A percentile compares a stretch with the other conserved stretches of the same genome.
Evolutionary conservation across 495 filamentous ascomycete genomes (phyloP).

Genomic region (Neurospora sp.): DNA sequence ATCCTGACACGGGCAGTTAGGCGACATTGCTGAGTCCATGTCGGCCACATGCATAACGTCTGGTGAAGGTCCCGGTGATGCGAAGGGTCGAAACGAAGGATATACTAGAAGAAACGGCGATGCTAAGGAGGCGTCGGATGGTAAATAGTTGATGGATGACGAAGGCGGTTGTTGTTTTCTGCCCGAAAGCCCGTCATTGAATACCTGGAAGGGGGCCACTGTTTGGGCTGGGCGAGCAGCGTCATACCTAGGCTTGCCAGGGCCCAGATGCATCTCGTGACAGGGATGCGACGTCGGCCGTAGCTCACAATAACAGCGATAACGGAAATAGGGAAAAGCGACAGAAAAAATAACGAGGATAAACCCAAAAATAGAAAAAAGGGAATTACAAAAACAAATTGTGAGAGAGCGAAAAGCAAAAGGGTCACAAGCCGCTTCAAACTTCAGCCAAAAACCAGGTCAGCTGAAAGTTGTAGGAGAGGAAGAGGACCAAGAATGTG

Average conservation of each 20-base stretch:
- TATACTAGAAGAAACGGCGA: not conserved
- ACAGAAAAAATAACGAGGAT: not conserved
- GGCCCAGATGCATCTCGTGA: not conserved
- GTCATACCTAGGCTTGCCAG: not conserved
- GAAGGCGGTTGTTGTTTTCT: not conserved
- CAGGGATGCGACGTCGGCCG: not conserved
- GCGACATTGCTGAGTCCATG: not conserved
- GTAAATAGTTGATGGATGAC: not conserved
- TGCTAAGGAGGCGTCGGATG: not conserved
- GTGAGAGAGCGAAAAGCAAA: not conserved
- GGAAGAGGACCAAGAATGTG: not conserved
- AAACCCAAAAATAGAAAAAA: not conserved
- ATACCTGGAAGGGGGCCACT: not conserved
- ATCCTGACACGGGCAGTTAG: not conserved
- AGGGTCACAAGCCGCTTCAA: not conserved
- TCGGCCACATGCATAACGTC: not conserved
- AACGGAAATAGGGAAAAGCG: not conserved
- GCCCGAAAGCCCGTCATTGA: not conserved
- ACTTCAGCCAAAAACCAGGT: not conserved
- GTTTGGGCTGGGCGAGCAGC: not conserved
- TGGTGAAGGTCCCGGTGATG: not conserved
- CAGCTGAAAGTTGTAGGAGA: not conserved
- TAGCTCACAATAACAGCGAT: not conserved
- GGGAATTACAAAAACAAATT: not conserved
- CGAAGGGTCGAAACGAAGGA: not conserved